Base-by-base conservation (phyloP, 129 eudicot species). In the Lactuca saligna region DNA sequence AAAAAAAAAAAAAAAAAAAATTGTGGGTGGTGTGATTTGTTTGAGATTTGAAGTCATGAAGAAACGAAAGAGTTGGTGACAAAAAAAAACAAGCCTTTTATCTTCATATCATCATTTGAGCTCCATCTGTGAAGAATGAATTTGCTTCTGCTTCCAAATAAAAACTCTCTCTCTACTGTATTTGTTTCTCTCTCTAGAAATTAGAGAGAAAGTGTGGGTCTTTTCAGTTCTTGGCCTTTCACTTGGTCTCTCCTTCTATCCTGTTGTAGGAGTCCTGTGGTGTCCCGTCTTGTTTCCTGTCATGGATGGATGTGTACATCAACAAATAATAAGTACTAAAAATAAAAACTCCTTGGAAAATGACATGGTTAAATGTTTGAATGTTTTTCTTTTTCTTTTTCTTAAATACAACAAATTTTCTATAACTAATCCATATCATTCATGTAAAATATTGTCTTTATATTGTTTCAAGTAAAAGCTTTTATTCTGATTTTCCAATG, bases 251-350 rank as follows among this genome's bases (percentile, higher is more conserved):
- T 48, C 46, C 57, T 77, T 71, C 76, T 78, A 65, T 71, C 73
- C 78, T 38, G 65, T 71, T 72, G 70, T 68, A 79, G 71, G 54
- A 76, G 83, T 61, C 78, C 72, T 75, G 74, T 73, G 82, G 70
- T 70, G 69, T 61, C 79, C 70, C 75, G 75, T 77, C 76, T 79
- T 82, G 78, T 78, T 75, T 74, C 77, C 78, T 82, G 90, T 82
- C 90, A 78, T 82, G 88, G 89, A 79, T 82, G 85, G 88, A 82
- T 84, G 95, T 75, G 84, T 77, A 78, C 81, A 87, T 74, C 86
- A 75, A 41, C 71, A 79, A 84, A 76, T 78, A 86, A 68, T 46
- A 77, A 81, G 69, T 61, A 66, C 71, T 60, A 79, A 79, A 79
- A 75, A 25, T 25, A 72, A 60, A 68, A 50, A 51, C 68, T 71